These are phyloP conservation scores for Lanmaoa pseudosensibilis DNA, from an alignment of 768 basidiomycete species.

Conservation along the genomic window DNA sequence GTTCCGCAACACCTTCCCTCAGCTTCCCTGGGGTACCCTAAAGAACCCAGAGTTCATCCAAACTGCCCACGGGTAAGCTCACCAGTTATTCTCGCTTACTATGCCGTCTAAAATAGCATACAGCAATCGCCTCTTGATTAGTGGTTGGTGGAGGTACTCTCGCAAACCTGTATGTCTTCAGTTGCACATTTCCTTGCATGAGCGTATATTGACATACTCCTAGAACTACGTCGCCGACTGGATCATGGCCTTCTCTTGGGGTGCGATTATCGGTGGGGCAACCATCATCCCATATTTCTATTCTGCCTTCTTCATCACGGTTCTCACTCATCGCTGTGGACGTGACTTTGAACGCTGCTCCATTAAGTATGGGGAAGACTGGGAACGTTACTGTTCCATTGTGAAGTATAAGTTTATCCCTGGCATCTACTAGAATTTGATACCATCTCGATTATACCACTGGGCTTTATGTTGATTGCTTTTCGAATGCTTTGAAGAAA, in stretches of 20 bases:
- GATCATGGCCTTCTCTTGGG: slow-evolving; percentile 84
- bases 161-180: slow-evolving; percentile 79
- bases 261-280: slow-evolving; percentile 69
- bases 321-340: slow-evolving; percentile 86
- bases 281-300: slow-evolving; percentile 95
- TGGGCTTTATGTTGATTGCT: neutral
- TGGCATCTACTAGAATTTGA: slow-evolving; percentile 62
- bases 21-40: slow-evolving; percentile 78
- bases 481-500: neutral
- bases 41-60: slow-evolving; percentile 90
- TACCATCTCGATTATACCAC: slow-evolving; percentile 15
- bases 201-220: neutral
- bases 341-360: slow-evolving; percentile 96
- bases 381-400: slow-evolving; percentile 84
- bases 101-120: slow-evolving; percentile 7
- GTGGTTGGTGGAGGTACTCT: slow-evolving; percentile 93
- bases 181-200: neutral
- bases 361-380: slow-evolving; percentile 91
- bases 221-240: slow-evolving; percentile 96
- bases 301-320: slow-evolving; percentile 92
- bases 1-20: slow-evolving; percentile 92
- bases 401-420: slow-evolving; percentile 93
- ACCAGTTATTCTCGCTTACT: neutral
- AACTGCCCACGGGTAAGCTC: slow-evolving; percentile 82
- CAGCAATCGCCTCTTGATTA: slow-evolving; percentile 86